phyloP scores from a whole-genome alignment of 352 stramenopile genomes.

The Phytopythium sindhum region DNA sequence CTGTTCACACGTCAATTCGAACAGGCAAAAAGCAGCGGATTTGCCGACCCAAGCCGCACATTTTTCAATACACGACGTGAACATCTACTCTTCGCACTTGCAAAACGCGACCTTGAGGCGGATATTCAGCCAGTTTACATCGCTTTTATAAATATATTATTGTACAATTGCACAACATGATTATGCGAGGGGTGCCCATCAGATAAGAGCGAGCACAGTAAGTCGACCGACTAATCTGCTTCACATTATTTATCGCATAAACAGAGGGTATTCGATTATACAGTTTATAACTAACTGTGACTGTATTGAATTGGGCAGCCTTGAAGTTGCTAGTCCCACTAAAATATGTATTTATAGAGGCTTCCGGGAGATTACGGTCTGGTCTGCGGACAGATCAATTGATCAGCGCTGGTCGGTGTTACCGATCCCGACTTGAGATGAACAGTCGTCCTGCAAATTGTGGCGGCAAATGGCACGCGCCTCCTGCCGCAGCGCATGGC shows the following conservation, averaged over 20 bases:
- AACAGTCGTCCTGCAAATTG: neutral
- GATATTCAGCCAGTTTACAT: neutral
- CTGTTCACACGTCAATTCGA: neutral
- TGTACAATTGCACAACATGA: neutral
- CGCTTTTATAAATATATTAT: neutral
- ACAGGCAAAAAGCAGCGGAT: neutral
- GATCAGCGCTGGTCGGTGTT: neutral
- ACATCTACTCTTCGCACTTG: neutral
- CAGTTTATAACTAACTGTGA: neutral
- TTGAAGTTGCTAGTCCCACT: neutral
- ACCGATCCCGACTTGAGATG: neutral
- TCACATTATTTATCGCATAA: neutral
- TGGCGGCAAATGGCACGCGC: neutral
- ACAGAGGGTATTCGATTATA: neutral
- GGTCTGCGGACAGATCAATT: conserved; percentile 4
- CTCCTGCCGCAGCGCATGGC: neutral
- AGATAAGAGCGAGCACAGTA: neutral
- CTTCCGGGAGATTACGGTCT: neutral
- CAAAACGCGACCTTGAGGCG: neutral
- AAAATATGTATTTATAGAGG: neutral
- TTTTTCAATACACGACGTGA: neutral
- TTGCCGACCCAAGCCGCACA: neutral
- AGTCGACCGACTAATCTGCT: no score
- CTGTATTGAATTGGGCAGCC: neutral
- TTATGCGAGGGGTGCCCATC: neutral